phyloP scores from a whole-genome alignment of 495 filamentous ascomycete species.

The Penicillium soppii region DNA sequence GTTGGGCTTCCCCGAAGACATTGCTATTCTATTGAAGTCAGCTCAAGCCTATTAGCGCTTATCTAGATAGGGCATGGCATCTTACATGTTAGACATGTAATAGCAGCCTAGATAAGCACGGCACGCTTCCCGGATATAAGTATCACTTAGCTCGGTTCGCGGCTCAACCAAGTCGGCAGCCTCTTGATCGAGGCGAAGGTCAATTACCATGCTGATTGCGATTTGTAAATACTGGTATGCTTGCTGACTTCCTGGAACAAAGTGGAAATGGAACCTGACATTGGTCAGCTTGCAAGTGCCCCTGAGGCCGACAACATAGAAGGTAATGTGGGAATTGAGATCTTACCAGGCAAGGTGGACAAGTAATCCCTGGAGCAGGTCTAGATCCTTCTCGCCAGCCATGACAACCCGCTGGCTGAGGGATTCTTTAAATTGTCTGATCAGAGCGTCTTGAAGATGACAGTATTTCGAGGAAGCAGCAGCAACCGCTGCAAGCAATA shows the following conservation, averaged over 20 bases:
- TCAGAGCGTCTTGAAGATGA: constrained; percentile 14
- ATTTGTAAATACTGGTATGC: constrained; percentile 18
- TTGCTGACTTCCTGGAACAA: constrained; percentile 13
- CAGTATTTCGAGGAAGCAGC: constrained; percentile 12
- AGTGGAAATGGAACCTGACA: constrained; percentile 11
- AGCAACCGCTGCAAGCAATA: constrained; percentile 19
- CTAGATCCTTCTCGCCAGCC: constrained; percentile 20
- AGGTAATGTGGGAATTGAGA: background rate
- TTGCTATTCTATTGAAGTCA: constrained; percentile 11
- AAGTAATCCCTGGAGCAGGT: constrained; percentile 26
- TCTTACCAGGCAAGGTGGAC: constrained; percentile 24
- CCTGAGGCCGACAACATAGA: background rate
- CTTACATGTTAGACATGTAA: constrained; percentile 15
- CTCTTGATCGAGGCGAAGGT: constrained; percentile 5
- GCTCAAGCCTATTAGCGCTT: constrained; percentile 1
- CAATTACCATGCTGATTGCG: constrained; percentile 20
- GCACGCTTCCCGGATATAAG: constrained; percentile 9
- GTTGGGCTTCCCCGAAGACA: constrained; percentile 10
- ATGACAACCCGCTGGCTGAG: constrained; percentile 12
- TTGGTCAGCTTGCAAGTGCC: background rate
- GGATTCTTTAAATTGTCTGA: constrained; percentile 9
- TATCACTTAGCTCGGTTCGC: constrained; percentile 2
- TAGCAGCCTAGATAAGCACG: constrained; percentile 18
- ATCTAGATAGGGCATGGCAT: constrained; percentile 1
- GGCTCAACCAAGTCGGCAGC: constrained; percentile 6